Base-by-base conservation (phyloP, 441 rosid species). In the Biscutella laevigata region DNA sequence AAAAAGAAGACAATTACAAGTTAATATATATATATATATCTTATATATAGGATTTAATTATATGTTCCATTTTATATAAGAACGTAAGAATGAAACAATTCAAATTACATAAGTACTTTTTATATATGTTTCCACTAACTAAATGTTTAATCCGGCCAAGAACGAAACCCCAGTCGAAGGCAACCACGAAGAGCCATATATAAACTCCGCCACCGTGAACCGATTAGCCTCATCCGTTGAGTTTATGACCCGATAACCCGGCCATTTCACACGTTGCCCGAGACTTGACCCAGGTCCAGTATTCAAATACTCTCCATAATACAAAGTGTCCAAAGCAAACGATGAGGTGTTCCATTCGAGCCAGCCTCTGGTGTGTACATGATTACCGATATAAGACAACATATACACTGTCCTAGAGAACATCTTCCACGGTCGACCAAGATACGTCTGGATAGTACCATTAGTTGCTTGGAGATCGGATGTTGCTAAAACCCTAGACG, bases 121-220 rank as follows among this genome's bases (percentile, higher is more conserved):
- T 29, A n/a, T n/a, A n/a, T n/a, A n/a, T n/a, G n/a, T 35, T 42
- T 41, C 27, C 30, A 11, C 40, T 64, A 59, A 32, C 79, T 73
- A 91, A 60, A 73, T 63, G 19, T 77, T 64, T 24, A 91, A 70
- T 4, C 98, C 98, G 9, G 94, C 87, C 74, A 77, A 69, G 84
- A 78, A 91, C 1, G 98, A 90, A 62, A 91, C 98, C 11, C 96
- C 98, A 1, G 98, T 91, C 2, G 95, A 75, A 24, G 98, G 98
- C 71, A 91, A 61, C 98, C 98, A 88, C n/a, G 96, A 77, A 7
- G 98, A 82, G 12, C 98, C 96, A 15, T 58, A 88, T 14, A 88
- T 91, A 53, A 91, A 91, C 17, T 88, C 73, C 0, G 73, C 68
- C 48, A 91, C 98, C 0, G 98, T 91, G 71, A 91, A 88, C 45